Evolutionary conservation across 164 flowering plant species (phyloP).

Genomic region (Pachysandra terminalis): DNA sequence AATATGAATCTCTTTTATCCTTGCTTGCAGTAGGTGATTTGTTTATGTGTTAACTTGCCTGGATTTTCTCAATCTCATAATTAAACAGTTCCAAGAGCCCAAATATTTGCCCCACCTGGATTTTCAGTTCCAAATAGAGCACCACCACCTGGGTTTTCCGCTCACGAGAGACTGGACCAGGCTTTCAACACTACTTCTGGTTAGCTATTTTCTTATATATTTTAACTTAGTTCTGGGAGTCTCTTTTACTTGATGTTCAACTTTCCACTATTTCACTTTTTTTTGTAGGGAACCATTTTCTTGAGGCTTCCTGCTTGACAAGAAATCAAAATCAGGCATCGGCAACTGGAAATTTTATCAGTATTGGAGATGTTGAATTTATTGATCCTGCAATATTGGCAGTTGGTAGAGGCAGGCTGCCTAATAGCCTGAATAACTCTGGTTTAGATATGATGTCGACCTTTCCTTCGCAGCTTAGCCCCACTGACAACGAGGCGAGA

Average conservation of each 20-base stretch:
- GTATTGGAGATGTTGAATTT: constrained; percentile 33
- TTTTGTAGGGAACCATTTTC: constrained; percentile 34
- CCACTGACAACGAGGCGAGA: constrained; percentile 66
- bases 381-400: constrained; percentile 61
- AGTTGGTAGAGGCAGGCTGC: constrained; percentile 80
- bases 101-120: constrained; percentile 83
- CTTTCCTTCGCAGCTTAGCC: constrained; percentile 33
- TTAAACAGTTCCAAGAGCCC: constrained; percentile 59
- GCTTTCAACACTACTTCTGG: constrained; percentile 33
- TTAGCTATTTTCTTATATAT: constrained; percentile 1
- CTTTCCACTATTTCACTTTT: background rate
- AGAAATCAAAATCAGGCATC: constrained; percentile 23
- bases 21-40: too few species aligned
- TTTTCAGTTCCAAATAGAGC: constrained; percentile 68
- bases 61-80: background rate
- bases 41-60: background rate
- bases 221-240: background rate
- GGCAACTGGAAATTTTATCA: constrained; percentile 19
- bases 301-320: constrained; percentile 19
- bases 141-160: constrained; percentile 88
- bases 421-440: constrained; percentile 39
- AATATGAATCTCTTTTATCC: background rate
- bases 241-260: background rate
- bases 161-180: constrained; percentile 63
- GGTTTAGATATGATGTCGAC: constrained; percentile 47